phyloP scores from a whole-genome alignment of 441 rosid species.

The Arabidopsis lyrata region DNA sequence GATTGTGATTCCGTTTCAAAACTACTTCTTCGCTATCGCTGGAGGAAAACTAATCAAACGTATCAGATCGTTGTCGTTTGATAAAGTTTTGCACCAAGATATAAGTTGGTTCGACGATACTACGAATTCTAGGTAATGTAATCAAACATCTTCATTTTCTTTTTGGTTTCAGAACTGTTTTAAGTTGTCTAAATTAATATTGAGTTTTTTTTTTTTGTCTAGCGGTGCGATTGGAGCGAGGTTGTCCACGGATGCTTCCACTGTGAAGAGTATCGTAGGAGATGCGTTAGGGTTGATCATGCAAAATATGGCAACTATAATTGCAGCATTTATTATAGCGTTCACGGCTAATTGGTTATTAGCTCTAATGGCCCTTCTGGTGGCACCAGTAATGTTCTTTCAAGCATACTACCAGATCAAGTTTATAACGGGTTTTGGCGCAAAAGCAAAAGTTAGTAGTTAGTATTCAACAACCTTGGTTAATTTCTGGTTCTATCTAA shows the following conservation, averaged over 20 bases:
- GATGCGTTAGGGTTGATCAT: slow-evolving; percentile 59
- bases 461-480: not conserved
- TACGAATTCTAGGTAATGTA: slow-evolving; percentile 53
- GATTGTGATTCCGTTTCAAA: slow-evolving; percentile 48
- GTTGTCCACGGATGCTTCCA: slow-evolving; percentile 67
- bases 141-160: too few relatives aligned
- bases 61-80: slow-evolving; percentile 58
- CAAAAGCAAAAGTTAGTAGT: slow-evolving; percentile 68
- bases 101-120: slow-evolving; percentile 74
- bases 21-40: slow-evolving; percentile 64
- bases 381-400: slow-evolving; percentile 53
- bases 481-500: not conserved
- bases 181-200: too few relatives aligned
- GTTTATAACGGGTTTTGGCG: slow-evolving; percentile 64
- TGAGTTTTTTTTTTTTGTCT: not conserved
- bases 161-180: too few relatives aligned
- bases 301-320: slow-evolving; percentile 59
- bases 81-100: slow-evolving; percentile 73
- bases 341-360: slow-evolving; percentile 68
- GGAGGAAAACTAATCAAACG: slow-evolving; percentile 61
- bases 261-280: slow-evolving; percentile 59
- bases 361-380: slow-evolving; percentile 50
- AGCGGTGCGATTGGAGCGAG: slow-evolving; percentile 77
- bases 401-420: slow-evolving; percentile 58
- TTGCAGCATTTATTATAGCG: slow-evolving; percentile 60